These are phyloP conservation scores for Betula pendula DNA, from an alignment of 306 rosid species.

Conservation along the genomic window DNA sequence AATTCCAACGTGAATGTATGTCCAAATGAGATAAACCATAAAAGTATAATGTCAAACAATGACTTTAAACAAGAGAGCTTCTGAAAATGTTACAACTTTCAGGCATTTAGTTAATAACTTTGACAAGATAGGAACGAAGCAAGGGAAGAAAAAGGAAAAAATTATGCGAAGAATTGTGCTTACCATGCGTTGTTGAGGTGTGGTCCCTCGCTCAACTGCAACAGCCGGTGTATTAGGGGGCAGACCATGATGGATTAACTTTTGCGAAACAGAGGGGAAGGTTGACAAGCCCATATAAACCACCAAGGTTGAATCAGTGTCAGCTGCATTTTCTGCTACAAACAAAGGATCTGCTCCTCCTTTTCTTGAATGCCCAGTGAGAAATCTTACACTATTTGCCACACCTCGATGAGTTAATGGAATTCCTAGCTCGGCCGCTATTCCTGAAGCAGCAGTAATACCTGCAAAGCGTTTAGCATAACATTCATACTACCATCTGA, in stretches of 20 bases:
- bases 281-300: constrained; percentile 96
- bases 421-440: constrained; percentile 84
- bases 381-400: constrained; percentile 80
- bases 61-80: background rate
- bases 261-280: constrained; percentile 80
- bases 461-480: constrained; percentile 46
- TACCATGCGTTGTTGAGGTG: constrained; percentile 80
- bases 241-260: constrained; percentile 80
- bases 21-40: background rate
- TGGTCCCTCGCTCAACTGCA: constrained; percentile 94
- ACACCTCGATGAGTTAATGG: constrained; percentile 90
- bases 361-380: constrained; percentile 90
- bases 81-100: background rate
- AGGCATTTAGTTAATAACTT: background rate
- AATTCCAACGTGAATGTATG: background rate
- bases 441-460: constrained; percentile 96
- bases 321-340: constrained; percentile 90
- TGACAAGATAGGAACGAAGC: background rate
- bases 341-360: constrained; percentile 91
- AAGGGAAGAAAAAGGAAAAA: background rate
- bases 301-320: constrained; percentile 83
- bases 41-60: background rate
- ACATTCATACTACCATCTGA: background rate
- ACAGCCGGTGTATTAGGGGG: constrained; percentile 80
- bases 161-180: constrained; percentile 23